Evolutionary conservation across 202 grass and related monocot species (phyloP).

Genomic region (Elaeis oleifera): DNA sequence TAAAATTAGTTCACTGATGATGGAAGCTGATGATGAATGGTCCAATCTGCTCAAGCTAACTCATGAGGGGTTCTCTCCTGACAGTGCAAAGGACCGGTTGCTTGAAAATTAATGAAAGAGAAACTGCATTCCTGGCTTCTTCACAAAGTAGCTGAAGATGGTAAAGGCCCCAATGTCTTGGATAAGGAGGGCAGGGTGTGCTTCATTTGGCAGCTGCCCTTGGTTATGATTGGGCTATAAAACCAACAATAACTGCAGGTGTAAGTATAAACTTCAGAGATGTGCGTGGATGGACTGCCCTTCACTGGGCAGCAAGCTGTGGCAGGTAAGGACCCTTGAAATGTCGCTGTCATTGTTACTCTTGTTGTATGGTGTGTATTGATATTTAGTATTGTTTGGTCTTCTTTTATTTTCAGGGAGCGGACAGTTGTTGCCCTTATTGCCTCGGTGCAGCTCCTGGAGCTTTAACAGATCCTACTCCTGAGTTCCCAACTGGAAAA

Average conservation of each 20-base stretch:
- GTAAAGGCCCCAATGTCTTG: constrained; percentile 16
- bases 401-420: constrained; percentile 45
- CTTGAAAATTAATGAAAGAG: constrained; percentile 3
- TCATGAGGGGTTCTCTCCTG: constrained; percentile 30
- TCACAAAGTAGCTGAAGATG: constrained; percentile 7
- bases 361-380: too few species aligned
- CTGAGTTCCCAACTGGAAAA: constrained; percentile 72
- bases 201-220: constrained; percentile 22
- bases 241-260: constrained; percentile 11
- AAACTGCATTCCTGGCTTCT: constrained; percentile 16
- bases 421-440: constrained; percentile 53
- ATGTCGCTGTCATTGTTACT: background rate
- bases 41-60: constrained; percentile 49
- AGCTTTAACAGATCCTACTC: constrained; percentile 79
- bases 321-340: constrained; percentile 4
- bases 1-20: constrained; percentile 60
- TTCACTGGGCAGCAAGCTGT: constrained; percentile 20
- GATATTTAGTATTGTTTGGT: too few species aligned
- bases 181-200: constrained; percentile 19
- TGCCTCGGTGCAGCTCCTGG: constrained; percentile 70
- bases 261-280: constrained; percentile 24
- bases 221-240: constrained; percentile 23
- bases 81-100: constrained; percentile 21
- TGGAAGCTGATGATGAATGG: constrained; percentile 34
- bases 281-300: constrained; percentile 20